Evolutionary conservation across 140 eudicot genomes (phyloP).

Genomic region (Erigeron philadelphicus): DNA sequence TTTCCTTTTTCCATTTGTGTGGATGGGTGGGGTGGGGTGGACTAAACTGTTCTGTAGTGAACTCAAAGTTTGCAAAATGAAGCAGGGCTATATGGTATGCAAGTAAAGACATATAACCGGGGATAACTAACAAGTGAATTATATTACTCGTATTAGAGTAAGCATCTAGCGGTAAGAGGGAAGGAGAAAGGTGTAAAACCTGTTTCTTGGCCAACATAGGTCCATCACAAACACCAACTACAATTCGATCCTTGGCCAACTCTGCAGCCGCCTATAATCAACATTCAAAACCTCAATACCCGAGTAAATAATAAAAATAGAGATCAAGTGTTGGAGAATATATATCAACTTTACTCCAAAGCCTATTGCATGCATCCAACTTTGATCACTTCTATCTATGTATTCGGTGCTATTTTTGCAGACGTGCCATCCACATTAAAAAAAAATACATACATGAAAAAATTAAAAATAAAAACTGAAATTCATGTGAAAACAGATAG

Average conservation of each 20-base stretch:
- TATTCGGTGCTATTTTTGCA: too few species aligned
- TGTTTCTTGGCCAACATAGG: conserved; percentile 83
- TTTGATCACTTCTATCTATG: too few species aligned
- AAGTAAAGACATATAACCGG: not conserved
- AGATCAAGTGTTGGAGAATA: too few species aligned
- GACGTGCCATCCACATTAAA: too few species aligned
- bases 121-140: not conserved
- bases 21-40: not conserved
- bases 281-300: conserved; percentile 17
- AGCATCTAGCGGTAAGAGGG: not conserved
- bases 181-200: conserved; percentile 32
- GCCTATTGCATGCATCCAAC: too few species aligned
- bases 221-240: conserved; percentile 93
- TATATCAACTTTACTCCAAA: too few species aligned
- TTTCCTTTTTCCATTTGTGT: not conserved
- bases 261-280: conserved; percentile 59
- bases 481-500: too few species aligned
- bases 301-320: too few species aligned
- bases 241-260: conserved; percentile 70
- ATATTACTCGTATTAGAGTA: not conserved
- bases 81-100: not conserved
- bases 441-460: too few species aligned
- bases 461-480: not conserved
- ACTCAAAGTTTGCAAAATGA: not conserved
- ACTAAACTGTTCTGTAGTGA: not conserved